These are phyloP conservation scores for Penicillium crystallinum DNA, from an alignment of 495 filamentous ascomycete species.

Conservation along the genomic window DNA sequence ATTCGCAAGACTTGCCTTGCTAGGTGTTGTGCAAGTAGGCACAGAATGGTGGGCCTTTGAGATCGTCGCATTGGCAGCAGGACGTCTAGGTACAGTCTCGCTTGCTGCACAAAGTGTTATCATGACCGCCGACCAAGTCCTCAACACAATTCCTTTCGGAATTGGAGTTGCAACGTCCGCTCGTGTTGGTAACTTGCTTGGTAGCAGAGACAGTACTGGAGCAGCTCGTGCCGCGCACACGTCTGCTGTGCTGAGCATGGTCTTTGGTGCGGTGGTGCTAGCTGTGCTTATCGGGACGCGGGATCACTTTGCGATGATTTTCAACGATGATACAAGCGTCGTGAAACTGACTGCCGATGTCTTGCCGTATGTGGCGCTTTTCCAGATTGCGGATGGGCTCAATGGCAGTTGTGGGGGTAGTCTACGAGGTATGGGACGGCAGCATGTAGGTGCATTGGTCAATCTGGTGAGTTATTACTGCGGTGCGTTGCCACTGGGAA, in stretches of 20 bases:
- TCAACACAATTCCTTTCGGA: slow-evolving; percentile 92
- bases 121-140: slow-evolving; percentile 89
- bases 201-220: slow-evolving; percentile 59
- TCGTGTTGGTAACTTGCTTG: slow-evolving; percentile 78
- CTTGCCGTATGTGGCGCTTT: slow-evolving; percentile 85
- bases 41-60: slow-evolving; percentile 98
- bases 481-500: slow-evolving; percentile 76
- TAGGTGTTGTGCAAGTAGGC: slow-evolving; percentile 85
- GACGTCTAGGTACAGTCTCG: slow-evolving; percentile 74
- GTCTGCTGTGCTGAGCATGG: slow-evolving; percentile 68
- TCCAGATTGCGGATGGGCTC: slow-evolving; percentile 88
- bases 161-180: slow-evolving; percentile 79
- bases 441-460: slow-evolving; percentile 84
- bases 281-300: slow-evolving; percentile 66
- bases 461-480: slow-evolving; percentile 88
- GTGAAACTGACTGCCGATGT: slow-evolving; percentile 75
- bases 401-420: slow-evolving; percentile 82
- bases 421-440: slow-evolving; percentile 78
- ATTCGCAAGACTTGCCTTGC: slow-evolving; percentile 69
- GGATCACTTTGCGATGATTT: slow-evolving; percentile 73
- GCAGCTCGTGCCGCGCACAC: slow-evolving; percentile 72
- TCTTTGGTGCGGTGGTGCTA: slow-evolving; percentile 66
- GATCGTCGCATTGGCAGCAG: slow-evolving; percentile 88
- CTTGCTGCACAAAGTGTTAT: slow-evolving; percentile 87
- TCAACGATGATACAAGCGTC: slow-evolving; percentile 73